Percentiles rank a stretch among this genome's conserved stretches.
Conservation (phyloP, 495 filamentous ascomycete species). For the Copromyces sp. region DNA sequence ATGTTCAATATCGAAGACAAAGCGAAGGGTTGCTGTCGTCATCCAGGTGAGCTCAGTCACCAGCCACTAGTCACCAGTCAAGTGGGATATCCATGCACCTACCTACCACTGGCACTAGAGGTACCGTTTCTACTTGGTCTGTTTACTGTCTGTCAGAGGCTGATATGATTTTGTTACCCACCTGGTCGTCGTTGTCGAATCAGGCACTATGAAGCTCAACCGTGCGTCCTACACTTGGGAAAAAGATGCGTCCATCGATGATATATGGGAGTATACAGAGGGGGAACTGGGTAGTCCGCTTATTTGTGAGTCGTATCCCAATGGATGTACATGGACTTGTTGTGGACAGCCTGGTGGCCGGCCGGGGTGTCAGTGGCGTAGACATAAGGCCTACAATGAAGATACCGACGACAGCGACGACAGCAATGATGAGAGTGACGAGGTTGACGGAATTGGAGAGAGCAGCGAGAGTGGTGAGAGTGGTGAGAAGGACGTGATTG, state of each 20-base stretch:
- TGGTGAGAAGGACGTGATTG: no score
- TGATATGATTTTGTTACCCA: neutral
- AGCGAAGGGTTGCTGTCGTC: neutral
- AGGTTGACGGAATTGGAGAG: no score
- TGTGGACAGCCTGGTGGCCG: neutral
- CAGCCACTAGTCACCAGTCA: no score
- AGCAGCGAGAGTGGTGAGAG: no score
- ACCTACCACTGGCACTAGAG: no score
- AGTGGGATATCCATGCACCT: neutral
- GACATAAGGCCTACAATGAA: neutral
- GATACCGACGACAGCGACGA: neutral
- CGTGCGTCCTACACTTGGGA: neutral
- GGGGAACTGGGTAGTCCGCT: neutral
- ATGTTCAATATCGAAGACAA: neutral
- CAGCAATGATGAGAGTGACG: no score
- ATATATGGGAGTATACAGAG: rapidly evolving
- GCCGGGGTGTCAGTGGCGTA: neutral
- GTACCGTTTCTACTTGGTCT: no score
- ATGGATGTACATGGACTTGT: neutral
- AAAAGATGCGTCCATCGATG: rapidly evolving
- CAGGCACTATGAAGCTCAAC: neutral
- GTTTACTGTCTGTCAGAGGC: neutral
- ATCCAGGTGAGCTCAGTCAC: neutral
- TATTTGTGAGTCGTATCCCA: neutral
- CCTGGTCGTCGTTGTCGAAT: neutral